phyloP scores from a whole-genome alignment of 805 yeast genomes.

The Suhomyces faveliae region DNA sequence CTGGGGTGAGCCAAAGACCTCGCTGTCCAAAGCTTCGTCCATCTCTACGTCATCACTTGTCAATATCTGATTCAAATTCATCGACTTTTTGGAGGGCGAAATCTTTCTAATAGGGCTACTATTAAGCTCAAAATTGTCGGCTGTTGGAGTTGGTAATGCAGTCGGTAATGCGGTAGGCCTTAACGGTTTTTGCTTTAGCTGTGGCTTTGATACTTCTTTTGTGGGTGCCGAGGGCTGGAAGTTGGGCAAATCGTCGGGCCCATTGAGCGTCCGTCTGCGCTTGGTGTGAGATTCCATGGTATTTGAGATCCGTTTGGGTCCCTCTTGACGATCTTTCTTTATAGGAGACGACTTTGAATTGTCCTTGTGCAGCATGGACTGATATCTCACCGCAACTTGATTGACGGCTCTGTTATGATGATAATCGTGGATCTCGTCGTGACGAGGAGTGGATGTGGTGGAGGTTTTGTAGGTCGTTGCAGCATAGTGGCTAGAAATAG shows the following conservation, averaged over 20 bases:
- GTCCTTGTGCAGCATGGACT: neutral
- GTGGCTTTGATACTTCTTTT: neutral
- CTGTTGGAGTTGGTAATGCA: neutral
- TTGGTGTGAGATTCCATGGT: conserved; percentile 17
- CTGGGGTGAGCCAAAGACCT: conserved; percentile 1
- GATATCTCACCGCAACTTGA: neutral
- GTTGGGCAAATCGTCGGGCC: conserved; percentile 34
- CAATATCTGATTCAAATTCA: conserved; percentile 34
- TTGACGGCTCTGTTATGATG: neutral
- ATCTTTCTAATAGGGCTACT: conserved; percentile 28
- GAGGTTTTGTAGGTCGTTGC: conserved; percentile 7
- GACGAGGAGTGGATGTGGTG: neutral
- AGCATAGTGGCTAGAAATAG: conserved; percentile 25
- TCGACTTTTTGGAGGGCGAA: conserved; percentile 42
- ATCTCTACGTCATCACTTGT: conserved; percentile 12
- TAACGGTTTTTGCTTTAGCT: no score
- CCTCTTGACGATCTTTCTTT: neutral
- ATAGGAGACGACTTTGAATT: conserved; percentile 2
- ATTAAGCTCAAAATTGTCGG: neutral
- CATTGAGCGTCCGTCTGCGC: conserved; percentile 41
- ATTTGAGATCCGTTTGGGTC: neutral
- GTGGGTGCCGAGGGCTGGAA: neutral
- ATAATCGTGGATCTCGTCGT: neutral
- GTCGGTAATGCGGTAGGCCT: neutral
- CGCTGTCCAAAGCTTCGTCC: conserved; percentile 1